These are phyloP conservation scores for Trichoderma hamatum DNA, from an alignment of 2,329 filamentous ascomycete genomes.

Conservation along the genomic window DNA sequence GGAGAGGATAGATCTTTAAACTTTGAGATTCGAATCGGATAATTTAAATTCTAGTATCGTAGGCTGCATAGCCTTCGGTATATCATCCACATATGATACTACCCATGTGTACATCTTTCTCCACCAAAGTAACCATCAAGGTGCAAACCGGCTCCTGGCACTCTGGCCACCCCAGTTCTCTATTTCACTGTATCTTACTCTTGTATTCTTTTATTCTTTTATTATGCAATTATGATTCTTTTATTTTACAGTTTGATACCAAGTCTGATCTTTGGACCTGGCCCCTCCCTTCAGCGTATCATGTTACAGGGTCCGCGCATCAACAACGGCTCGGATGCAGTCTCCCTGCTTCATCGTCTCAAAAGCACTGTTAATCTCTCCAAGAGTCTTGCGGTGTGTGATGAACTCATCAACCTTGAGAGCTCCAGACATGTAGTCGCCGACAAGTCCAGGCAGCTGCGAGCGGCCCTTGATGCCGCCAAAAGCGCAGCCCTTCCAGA, in stretches of 20 bases:
- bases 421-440: slow-evolving; percentile 84
- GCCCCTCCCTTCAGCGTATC: too few species aligned
- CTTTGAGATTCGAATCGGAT: too few species aligned
- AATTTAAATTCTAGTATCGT: background rate
- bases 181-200: background rate
- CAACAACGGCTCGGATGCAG: slow-evolving; percentile 93
- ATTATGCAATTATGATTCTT: background rate
- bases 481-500: slow-evolving; percentile 98
- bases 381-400: slow-evolving; percentile 85
- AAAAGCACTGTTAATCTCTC: slow-evolving; percentile 87
- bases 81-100: background rate
- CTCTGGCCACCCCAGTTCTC: background rate
- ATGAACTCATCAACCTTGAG: slow-evolving; percentile 99
- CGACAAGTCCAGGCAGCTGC: slow-evolving; percentile 83
- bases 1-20: background rate
- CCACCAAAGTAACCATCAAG: slow-evolving; percentile 9
- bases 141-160: background rate
- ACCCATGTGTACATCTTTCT: background rate
- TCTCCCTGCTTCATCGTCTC: slow-evolving; percentile 94
- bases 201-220: background rate
- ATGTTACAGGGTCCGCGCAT: slow-evolving; percentile 52
- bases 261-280: too few species aligned
- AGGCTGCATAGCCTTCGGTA: background rate
- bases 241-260: slow-evolving; percentile 1
- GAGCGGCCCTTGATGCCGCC: slow-evolving; percentile 97